phyloP scores from a whole-genome alignment of 106 monocot genomes.

The Apostasia shenzhenica region DNA sequence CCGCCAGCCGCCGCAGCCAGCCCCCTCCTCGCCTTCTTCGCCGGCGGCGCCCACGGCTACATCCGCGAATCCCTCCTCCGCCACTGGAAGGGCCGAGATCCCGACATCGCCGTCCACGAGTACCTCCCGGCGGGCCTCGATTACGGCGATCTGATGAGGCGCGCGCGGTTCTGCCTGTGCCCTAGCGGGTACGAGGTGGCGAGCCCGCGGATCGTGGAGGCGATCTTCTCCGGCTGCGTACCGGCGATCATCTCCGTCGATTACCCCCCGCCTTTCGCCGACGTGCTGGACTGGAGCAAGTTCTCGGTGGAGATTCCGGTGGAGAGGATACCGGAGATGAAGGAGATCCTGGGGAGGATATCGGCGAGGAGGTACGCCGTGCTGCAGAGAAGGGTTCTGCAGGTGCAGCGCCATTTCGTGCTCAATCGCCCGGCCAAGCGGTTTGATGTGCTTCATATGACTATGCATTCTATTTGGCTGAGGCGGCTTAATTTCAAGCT shows the following conservation, averaged over 20 bases:
- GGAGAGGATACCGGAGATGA: conserved; percentile 33
- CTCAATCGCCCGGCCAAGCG: conserved; percentile 40
- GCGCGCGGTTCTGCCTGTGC: conserved; percentile 57
- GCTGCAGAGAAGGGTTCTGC: conserved; percentile 25
- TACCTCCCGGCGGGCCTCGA: conserved; percentile 38
- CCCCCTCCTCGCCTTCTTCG: conserved; percentile 71
- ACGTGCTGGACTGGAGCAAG: conserved; percentile 68
- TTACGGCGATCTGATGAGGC: conserved; percentile 40
- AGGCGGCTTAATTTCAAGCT: conserved; percentile 36
- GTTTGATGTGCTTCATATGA: conserved; percentile 44
- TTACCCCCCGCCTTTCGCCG: conserved; percentile 59
- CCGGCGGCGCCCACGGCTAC: conserved; percentile 60
- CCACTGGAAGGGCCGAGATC: conserved; percentile 51
- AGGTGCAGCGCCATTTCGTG: conserved; percentile 38
- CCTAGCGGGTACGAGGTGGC: conserved; percentile 84
- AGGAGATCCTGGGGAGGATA: conserved; percentile 29
- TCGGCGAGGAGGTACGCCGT: conserved; percentile 6
- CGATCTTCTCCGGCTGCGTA: conserved; percentile 61
- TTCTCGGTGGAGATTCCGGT: conserved; percentile 36
- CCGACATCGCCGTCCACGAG: conserved; percentile 49
- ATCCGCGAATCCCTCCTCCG: conserved; percentile 41
- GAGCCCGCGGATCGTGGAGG: conserved; percentile 57
- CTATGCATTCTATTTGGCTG: conserved; percentile 54
- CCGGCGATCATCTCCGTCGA: conserved; percentile 60
- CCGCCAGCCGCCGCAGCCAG: conserved; percentile 2